A percentile compares a stretch with the other conserved stretches of the same genome.
phyloP scores from a whole-genome alignment of 164 flowering plant genomes.

The Nymphaea colorata region DNA sequence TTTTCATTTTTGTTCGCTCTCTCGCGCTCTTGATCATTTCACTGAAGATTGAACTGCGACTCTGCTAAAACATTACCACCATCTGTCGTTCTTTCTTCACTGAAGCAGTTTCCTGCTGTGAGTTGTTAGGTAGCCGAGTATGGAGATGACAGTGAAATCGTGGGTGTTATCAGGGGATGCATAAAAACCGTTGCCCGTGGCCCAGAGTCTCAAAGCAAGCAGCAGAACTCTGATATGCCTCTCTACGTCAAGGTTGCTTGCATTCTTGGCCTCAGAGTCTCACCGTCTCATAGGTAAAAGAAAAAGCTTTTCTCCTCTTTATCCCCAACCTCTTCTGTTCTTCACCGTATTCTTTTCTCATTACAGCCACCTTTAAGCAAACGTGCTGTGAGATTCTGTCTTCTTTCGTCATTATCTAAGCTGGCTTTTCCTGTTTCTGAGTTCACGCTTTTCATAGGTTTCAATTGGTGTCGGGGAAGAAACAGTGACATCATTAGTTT shows the following conservation, averaged over 20 bases:
- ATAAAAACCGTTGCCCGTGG: constrained; percentile 50
- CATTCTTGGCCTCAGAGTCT: constrained; percentile 61
- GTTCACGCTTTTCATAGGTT: no score
- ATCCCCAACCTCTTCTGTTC: constrained; percentile 2
- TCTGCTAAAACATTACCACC: no score
- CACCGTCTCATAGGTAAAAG: constrained; percentile 42
- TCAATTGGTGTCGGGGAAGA: no score
- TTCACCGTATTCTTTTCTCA: neutral
- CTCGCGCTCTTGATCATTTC: no score
- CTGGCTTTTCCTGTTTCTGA: no score
- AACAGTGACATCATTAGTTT: no score
- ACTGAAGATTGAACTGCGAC: no score
- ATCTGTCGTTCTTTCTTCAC: no score
- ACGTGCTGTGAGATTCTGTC: no score
- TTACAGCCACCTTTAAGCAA: no score
- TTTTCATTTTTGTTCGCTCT: no score
- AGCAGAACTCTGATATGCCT: constrained; percentile 9
- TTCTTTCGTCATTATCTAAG: no score
- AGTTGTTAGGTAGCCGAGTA: constrained; percentile 44
- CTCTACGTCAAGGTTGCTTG: constrained; percentile 39
- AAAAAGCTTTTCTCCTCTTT: neutral
- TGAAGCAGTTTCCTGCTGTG: neutral
- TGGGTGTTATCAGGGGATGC: constrained; percentile 55
- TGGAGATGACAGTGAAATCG: constrained; percentile 34
- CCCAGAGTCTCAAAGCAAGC: constrained; percentile 5